A percentile compares a stretch with the other conserved stretches of the same genome.
These are phyloP conservation scores for Gaillardinia entomophila DNA, from an alignment of 805 yeast genomes.

Conservation along the genomic window DNA sequence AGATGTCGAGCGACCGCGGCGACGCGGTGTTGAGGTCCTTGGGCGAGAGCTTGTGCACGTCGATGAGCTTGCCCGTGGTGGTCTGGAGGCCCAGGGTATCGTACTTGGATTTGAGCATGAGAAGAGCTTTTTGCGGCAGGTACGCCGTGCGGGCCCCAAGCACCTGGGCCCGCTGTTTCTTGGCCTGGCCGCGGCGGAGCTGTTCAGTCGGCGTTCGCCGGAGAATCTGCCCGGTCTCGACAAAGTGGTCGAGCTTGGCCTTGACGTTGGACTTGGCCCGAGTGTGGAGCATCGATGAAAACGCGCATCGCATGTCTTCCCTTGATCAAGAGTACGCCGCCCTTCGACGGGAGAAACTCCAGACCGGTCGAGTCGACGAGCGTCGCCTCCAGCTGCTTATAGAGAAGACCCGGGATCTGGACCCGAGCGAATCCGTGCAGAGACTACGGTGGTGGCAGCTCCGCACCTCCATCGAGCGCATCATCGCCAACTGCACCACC, in stretches of 20 bases:
- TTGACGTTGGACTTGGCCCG: slow-evolving; percentile 8
- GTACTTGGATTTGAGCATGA: slow-evolving; percentile 23
- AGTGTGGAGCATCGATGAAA: neutral
- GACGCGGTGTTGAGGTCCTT: slow-evolving; percentile 17
- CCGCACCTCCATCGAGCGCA: too few species aligned
- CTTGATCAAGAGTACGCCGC: neutral
- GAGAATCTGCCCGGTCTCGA: slow-evolving; percentile 22
- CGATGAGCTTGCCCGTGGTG: slow-evolving; percentile 16
- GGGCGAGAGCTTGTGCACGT: slow-evolving; percentile 16
- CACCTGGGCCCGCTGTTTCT: slow-evolving; percentile 1
- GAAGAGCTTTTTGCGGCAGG: slow-evolving; percentile 16
- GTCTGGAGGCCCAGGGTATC: slow-evolving; percentile 20
- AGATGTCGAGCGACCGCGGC: slow-evolving; percentile 17
- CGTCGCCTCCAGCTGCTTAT: slow-evolving; percentile 10
- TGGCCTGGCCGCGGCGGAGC: slow-evolving; percentile 5
- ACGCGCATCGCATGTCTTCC: neutral
- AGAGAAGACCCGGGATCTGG: slow-evolving; percentile 8
- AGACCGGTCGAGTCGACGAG: neutral
- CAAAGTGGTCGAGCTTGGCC: slow-evolving; percentile 19
- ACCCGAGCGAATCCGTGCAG: too few species aligned
- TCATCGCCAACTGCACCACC: too few species aligned
- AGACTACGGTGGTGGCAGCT: too few species aligned
- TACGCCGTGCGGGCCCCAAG: slow-evolving; percentile 2
- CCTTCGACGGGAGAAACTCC: neutral
- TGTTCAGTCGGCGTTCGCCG: slow-evolving; percentile 11